Percentiles rank a stretch among this genome's conserved stretches.
Conservation (phyloP, 75 land plant genomes). For the Pinus tabuliformis region DNA sequence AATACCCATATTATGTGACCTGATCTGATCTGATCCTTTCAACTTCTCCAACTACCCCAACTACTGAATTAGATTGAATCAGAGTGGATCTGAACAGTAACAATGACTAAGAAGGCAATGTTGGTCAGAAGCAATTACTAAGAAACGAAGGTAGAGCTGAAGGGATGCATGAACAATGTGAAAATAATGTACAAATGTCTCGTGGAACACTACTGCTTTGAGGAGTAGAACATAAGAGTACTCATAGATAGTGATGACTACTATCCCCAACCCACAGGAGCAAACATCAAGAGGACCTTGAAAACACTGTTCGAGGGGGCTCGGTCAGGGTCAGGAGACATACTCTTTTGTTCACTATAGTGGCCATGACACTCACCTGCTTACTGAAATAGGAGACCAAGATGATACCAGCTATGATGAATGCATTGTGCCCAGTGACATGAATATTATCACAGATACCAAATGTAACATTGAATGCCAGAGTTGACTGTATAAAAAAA, state of each 20-base stretch:
- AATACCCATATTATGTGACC: too few relatives aligned
- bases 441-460: neutral
- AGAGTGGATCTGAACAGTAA: too few relatives aligned
- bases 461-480: too few relatives aligned
- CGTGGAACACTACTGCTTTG: conserved; percentile 61
- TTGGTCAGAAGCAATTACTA: too few relatives aligned
- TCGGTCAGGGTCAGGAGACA: conserved; percentile 38
- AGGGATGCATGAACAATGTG: neutral
- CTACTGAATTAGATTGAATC: too few relatives aligned
- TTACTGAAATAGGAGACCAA: conserved; percentile 79
- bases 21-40: too few relatives aligned
- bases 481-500: too few relatives aligned
- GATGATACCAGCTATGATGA: conserved; percentile 83
- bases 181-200: conserved; percentile 49
- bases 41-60: too few relatives aligned
- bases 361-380: conserved; percentile 83
- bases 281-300: conserved; percentile 41
- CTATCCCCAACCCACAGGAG: conserved; percentile 71
- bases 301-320: conserved; percentile 30
- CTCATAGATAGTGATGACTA: conserved; percentile 70
- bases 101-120: too few relatives aligned
- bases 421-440: conserved; percentile 6
- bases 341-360: conserved; percentile 76
- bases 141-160: too few relatives aligned
- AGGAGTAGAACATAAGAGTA: conserved; percentile 55